Evolutionary conservation across 1,139 yeast species (phyloP).

Genomic region (Protomyces inouyei): DNA sequence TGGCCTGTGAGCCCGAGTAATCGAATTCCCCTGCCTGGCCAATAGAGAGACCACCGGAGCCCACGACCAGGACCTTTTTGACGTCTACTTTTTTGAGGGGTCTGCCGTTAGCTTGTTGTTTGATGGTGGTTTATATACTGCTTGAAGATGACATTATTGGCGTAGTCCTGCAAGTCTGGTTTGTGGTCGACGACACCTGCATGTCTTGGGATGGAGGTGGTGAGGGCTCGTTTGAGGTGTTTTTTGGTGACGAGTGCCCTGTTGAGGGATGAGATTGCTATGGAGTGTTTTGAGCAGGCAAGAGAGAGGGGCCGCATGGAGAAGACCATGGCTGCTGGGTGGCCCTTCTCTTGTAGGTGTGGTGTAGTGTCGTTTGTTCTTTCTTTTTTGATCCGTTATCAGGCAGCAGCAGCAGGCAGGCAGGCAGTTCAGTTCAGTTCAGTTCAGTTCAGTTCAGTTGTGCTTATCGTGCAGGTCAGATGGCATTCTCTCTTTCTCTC

Average conservation of each 20-base stretch:
- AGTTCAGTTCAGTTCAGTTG: too few relatives aligned
- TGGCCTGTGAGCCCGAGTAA: conserved; percentile 94
- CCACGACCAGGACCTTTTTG: conserved; percentile 81
- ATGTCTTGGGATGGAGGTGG: neutral
- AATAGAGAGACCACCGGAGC: conserved; percentile 95
- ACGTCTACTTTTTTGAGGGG: conserved; percentile 52
- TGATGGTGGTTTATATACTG: neutral
- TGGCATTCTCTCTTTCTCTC: too few relatives aligned
- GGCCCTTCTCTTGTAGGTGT: too few relatives aligned
- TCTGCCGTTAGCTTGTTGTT: neutral
- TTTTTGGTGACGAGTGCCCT: neutral
- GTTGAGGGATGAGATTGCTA: neutral
- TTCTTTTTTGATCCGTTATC: conserved; percentile 70
- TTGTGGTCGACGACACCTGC: conserved; percentile 23
- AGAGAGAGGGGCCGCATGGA: neutral
- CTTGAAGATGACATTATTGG: conserved; percentile 12
- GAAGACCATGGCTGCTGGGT: neutral
- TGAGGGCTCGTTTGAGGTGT: neutral
- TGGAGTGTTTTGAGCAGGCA: neutral
- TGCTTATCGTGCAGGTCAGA: too few relatives aligned
- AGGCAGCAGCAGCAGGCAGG: neutral
- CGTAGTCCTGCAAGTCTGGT: conserved; percentile 23
- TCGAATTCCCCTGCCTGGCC: conserved; percentile 99
- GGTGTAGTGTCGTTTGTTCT: conserved; percentile 43
- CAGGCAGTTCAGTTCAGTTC: neutral